These are phyloP conservation scores for Podila minutissima DNA, from an alignment of 192 early-diverging fungal genomes.

Conservation along the genomic window DNA sequence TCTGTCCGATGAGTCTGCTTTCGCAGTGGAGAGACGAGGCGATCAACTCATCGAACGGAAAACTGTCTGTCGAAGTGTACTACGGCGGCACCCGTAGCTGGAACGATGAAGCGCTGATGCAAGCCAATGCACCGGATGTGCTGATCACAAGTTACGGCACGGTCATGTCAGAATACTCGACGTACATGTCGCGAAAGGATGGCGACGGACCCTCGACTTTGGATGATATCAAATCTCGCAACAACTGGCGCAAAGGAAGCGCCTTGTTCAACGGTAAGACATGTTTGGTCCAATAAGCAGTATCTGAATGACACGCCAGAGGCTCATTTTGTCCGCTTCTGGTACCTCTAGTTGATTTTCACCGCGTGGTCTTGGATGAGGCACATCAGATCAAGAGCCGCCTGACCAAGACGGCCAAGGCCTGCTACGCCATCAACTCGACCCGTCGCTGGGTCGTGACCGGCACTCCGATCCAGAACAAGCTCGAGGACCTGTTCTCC, in stretches of 20 bases:
- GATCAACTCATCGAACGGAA: slow-evolving; percentile 48
- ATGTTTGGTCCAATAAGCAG: neutral
- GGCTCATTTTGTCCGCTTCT: neutral
- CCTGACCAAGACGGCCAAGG: slow-evolving; percentile 77
- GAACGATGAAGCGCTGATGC: slow-evolving; percentile 16
- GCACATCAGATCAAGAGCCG: slow-evolving; percentile 93
- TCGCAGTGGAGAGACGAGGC: slow-evolving; percentile 66
- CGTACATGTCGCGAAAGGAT: neutral
- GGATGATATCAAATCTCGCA: slow-evolving; percentile 27
- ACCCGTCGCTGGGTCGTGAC: slow-evolving; percentile 89
- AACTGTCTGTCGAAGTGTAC: slow-evolving; percentile 56
- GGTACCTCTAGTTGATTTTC: slow-evolving; percentile 77
- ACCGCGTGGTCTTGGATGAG: slow-evolving; percentile 92
- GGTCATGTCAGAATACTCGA: slow-evolving; percentile 52
- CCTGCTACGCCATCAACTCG: slow-evolving; percentile 73
- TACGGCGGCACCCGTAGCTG: slow-evolving; percentile 52
- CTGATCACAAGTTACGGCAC: slow-evolving; percentile 64
- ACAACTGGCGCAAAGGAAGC: slow-evolving; percentile 26
- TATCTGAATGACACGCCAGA: no score
- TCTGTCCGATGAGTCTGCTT: slow-evolving; percentile 65
- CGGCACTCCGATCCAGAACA: slow-evolving; percentile 91
- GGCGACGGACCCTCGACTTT: neutral
- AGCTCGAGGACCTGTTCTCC: slow-evolving; percentile 87
- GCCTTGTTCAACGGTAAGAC: slow-evolving; percentile 38
- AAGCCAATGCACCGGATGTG: slow-evolving; percentile 48